Base-by-base conservation (phyloP, 2,329 filamentous ascomycete species). In the Rhinocladiella similis region DNA sequence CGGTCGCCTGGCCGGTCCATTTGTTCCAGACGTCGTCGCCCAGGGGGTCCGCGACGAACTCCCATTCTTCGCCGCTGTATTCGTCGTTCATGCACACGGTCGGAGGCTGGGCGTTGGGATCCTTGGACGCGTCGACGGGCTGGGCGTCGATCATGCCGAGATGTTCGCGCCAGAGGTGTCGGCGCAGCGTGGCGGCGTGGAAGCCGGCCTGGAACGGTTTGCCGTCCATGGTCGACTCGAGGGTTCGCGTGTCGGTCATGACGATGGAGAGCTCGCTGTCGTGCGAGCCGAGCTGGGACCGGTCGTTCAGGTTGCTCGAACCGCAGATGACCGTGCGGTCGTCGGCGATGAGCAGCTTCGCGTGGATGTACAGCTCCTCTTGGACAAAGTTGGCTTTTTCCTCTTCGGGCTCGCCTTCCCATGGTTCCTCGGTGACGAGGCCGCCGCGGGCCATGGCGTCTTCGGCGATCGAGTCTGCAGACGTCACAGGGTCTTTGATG, bases 351-450 rank as follows among this genome's bases (percentile, higher is more conserved):
- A 75, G 72, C 35, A 97, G 80, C 75, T 97, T 99, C 25, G 86
- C 89, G 71, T 99, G 94, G 47, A 97, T 87, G 70, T 99, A 99
- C 1, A 97, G 82, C 72, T 99, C 93, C 70, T 99, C 94, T 69
- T 96, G 93, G 57, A 97, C 87, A 16, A 63, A 65, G 69, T 95
- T 90, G 52, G 88, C 82, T 55, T 91, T 88, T 71, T 97, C 94
- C 1, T 83, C 83, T 64, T 93, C 83, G 0, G 84, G 76, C 3
- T 88, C 75, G 14, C 89, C 88, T 14, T 92, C 87, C 89, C 91
- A 97, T 1, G 75, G 67, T 71, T 95, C 90, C 9, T 90, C 85
- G 3, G 79, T 80, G 66, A 84, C 73, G 80, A 80, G 76, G 70
- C 83, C 71, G 70, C 85, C 75, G 63, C 82, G 83, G 19, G 88